Conservation (phyloP, 164 flowering plant genomes). For the Liriodendron chinense region DNA sequence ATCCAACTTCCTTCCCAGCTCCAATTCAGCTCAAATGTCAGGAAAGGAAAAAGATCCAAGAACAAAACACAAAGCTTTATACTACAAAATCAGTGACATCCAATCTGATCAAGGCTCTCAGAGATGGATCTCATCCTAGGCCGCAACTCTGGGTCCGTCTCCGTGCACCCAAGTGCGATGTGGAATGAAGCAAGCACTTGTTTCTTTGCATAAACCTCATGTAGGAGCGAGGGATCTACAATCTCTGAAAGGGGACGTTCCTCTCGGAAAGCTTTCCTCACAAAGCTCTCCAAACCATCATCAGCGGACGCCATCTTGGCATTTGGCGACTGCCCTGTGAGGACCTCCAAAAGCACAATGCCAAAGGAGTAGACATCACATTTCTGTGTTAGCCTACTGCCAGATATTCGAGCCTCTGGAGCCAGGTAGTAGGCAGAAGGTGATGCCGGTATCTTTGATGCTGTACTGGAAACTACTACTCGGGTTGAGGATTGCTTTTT, state of each 20-base stretch:
- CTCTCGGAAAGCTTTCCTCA: slow-evolving; percentile 72
- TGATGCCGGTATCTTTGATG: slow-evolving; percentile 27
- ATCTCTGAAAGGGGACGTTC: slow-evolving; percentile 73
- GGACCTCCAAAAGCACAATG: slow-evolving; percentile 70
- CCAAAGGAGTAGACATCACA: slow-evolving; percentile 93
- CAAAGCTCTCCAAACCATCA: slow-evolving; percentile 58
- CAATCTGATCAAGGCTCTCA: slow-evolving; percentile 70
- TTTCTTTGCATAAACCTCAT: slow-evolving; percentile 74
- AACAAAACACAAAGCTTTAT: no score
- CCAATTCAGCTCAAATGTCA: not conserved
- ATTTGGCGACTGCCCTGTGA: slow-evolving; percentile 70
- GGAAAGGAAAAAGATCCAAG: not conserved
- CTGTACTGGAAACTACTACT: slow-evolving; percentile 21
- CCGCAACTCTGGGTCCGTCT: slow-evolving; percentile 70
- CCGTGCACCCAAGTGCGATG: slow-evolving; percentile 83
- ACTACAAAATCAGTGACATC: slow-evolving; percentile 13
- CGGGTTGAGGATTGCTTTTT: slow-evolving; percentile 39
- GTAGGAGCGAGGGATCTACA: slow-evolving; percentile 66
- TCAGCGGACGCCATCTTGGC: slow-evolving; percentile 43
- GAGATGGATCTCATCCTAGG: slow-evolving; percentile 82
- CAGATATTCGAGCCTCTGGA: slow-evolving; percentile 61
- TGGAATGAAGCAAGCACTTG: slow-evolving; percentile 77
- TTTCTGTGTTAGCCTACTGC: slow-evolving; percentile 62
- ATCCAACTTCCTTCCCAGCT: not conserved
- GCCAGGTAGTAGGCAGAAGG: slow-evolving; percentile 46